Percentiles rank a stretch among this genome's conserved stretches.
phyloP scores from a whole-genome alignment of 805 yeast species.

The Ogataea pini region DNA sequence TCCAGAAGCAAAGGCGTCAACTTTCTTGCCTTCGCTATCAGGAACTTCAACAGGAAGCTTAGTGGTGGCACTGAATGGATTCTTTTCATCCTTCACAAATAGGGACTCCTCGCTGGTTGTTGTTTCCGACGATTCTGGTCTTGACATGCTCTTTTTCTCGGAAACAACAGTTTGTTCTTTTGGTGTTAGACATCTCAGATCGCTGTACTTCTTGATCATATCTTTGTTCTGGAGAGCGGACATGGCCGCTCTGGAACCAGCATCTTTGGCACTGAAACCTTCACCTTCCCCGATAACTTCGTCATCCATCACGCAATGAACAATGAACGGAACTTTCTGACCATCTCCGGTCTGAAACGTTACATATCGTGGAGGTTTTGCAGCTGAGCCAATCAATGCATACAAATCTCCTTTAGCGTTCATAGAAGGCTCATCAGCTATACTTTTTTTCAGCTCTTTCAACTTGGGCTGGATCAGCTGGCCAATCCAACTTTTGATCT shows the following conservation, averaged over 20 bases:
- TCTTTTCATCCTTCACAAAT: slow-evolving; percentile 1
- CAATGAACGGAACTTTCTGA: slow-evolving; percentile 56
- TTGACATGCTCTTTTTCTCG: too few relatives aligned
- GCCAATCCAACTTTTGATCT: slow-evolving; percentile 58
- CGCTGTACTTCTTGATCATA: slow-evolving; percentile 63
- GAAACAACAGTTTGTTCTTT: slow-evolving; percentile 32
- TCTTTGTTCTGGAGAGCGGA: slow-evolving; percentile 61
- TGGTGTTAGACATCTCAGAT: slow-evolving; percentile 54
- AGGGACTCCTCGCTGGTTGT: background rate
- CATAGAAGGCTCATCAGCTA: slow-evolving; percentile 46
- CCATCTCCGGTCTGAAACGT: slow-evolving; percentile 47
- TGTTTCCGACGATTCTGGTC: too few relatives aligned
- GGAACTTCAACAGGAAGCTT: slow-evolving; percentile 8
- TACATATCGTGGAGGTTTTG: slow-evolving; percentile 59
- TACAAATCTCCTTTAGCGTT: slow-evolving; percentile 81
- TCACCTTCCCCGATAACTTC: slow-evolving; percentile 72
- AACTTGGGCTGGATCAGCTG: slow-evolving; percentile 51
- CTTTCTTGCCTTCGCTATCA: slow-evolving; percentile 21
- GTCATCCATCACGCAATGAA: slow-evolving; percentile 64
- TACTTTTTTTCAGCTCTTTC: slow-evolving; percentile 22
- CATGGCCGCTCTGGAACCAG: slow-evolving; percentile 86
- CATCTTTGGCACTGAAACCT: slow-evolving; percentile 70
- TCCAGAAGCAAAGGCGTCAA: slow-evolving; percentile 28
- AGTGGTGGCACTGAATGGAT: background rate
- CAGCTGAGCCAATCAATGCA: slow-evolving; percentile 75